Base-by-base conservation (phyloP, 306 rosid species). In the Glycine tomentella region DNA sequence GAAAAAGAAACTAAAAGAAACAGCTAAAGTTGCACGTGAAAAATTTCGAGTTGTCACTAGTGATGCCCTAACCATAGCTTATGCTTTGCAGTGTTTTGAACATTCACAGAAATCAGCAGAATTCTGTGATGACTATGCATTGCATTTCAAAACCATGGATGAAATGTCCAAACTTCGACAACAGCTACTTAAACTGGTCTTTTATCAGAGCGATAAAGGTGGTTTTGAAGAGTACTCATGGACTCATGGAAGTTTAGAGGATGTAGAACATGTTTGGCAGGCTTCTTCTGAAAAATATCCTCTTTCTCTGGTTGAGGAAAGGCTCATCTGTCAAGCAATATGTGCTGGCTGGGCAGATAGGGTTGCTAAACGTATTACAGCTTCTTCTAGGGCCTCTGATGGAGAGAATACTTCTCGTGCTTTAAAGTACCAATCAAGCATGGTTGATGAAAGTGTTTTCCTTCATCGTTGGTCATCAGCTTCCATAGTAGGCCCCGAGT, bases 271-370 rank as follows among this genome's bases (percentile, higher is more conserved):
- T 40, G 90, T 80, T 45, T 93, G 97, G 97, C 78, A 74, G 59
- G 87, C 83, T 70, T 80, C 91, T 36, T 85, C 87, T 61, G 81
- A 58, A 34, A 90, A 84, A 69, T 87, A 85, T 78, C 97, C 97
- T 58, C 92, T 95, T 53, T 86, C 80, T 17, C 79, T 89, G 75
- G 82, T 86, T 42, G 99, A 91, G 84, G 97, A 95, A 87, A 87
- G 90, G 84, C 86, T 93, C 74, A 82, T 95, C 58, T 79, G 96
- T 79, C 95, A 89, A 88, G 95, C 95, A 31, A 89, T 95, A 68
- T 95, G 99, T 87, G 98, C 98, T 84, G 99, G 99, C 82, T 95
- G 99, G 99, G 96, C 93, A 55, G 99, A 95, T 75, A 89, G 93
- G 91, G 92, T 95, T 81, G 97, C 99, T 7, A 95, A 83, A 84